Conservation (phyloP, 1,139 yeast species). For the Ashbya aceris region DNA sequence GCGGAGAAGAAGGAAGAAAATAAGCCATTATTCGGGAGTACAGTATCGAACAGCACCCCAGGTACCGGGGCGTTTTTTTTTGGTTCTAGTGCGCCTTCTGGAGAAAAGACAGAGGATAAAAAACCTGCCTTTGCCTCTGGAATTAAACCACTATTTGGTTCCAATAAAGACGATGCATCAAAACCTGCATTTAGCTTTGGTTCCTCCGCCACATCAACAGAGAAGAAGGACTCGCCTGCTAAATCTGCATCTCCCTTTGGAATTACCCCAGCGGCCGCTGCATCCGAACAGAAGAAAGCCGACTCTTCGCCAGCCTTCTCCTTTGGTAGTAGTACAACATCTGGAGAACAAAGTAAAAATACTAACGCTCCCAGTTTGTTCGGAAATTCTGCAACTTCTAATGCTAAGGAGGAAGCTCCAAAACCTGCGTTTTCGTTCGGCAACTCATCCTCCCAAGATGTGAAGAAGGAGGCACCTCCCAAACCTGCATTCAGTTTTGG, state of each 20-base stretch:
- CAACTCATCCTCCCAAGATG: slow-evolving; percentile 8
- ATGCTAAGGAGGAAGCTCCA: slow-evolving; percentile 7
- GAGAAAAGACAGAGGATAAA: too few species aligned
- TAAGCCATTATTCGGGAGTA: not conserved
- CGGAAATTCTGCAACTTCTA: slow-evolving; percentile 15
- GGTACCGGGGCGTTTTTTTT: too few species aligned
- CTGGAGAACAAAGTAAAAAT: slow-evolving; percentile 16
- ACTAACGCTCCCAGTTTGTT: slow-evolving; percentile 25
- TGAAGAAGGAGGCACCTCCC: slow-evolving; percentile 8
- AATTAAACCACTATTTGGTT: slow-evolving; percentile 1
- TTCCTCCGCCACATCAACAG: slow-evolving; percentile 14
- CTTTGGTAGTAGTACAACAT: slow-evolving; percentile 25
- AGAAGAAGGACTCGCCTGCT: slow-evolving; percentile 10
- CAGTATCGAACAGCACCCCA: not conserved
- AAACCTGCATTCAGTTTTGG: slow-evolving; percentile 22
- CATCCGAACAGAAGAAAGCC: slow-evolving; percentile 23
- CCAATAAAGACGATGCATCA: slow-evolving; percentile 16
- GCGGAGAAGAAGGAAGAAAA: not conserved
- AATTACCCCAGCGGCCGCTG: slow-evolving; percentile 16
- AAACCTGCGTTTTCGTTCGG: slow-evolving; percentile 26
- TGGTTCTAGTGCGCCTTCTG: too few species aligned
- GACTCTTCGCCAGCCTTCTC: slow-evolving; percentile 16
- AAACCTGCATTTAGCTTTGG: slow-evolving; percentile 27
- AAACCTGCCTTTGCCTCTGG: not conserved
- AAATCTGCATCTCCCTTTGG: slow-evolving; percentile 29